A percentile compares a stretch with the other conserved stretches of the same genome.
Evolutionary conservation across 352 stramenopile species (phyloP).

Genomic region (Globisporangium mamillatum): DNA sequence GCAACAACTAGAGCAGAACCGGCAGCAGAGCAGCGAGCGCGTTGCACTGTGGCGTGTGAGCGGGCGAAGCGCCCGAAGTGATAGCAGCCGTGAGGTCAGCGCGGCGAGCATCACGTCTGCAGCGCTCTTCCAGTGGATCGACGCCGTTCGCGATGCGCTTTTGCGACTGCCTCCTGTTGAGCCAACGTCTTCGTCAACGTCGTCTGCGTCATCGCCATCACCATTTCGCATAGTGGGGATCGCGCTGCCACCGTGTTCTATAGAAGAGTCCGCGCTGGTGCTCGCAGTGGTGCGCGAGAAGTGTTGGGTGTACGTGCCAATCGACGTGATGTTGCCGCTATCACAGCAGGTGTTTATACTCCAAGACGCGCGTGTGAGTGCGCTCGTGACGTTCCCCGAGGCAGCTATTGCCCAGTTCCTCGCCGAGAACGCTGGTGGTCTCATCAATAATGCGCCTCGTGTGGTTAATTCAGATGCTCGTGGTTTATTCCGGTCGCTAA

Average conservation of each 20-base stretch:
- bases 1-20: not conserved
- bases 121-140: constrained; percentile 10
- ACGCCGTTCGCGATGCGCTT: constrained; percentile 4
- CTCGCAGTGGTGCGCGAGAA: constrained; percentile 28
- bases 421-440: not conserved
- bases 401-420: constrained; percentile 26
- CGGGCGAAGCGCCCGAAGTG: not conserved
- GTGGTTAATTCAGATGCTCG: not conserved
- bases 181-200: not conserved
- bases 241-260: constrained; percentile 37
- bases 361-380: constrained; percentile 17
- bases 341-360: constrained; percentile 30
- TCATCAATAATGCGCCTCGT: not conserved
- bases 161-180: not conserved
- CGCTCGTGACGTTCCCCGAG: constrained; percentile 30
- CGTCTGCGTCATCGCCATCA: not conserved
- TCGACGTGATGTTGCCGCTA: constrained; percentile 36
- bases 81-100: not conserved
- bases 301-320: constrained; percentile 42
- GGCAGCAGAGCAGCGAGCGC: not conserved
- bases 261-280: constrained; percentile 46
- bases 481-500: constrained; percentile 20
- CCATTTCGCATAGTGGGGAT: constrained; percentile 32
- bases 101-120: not conserved
- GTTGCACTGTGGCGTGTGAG: constrained; percentile 7